Conservation (phyloP, 495 filamentous ascomycete genomes). For the Beverwykella pulmonaria region DNA sequence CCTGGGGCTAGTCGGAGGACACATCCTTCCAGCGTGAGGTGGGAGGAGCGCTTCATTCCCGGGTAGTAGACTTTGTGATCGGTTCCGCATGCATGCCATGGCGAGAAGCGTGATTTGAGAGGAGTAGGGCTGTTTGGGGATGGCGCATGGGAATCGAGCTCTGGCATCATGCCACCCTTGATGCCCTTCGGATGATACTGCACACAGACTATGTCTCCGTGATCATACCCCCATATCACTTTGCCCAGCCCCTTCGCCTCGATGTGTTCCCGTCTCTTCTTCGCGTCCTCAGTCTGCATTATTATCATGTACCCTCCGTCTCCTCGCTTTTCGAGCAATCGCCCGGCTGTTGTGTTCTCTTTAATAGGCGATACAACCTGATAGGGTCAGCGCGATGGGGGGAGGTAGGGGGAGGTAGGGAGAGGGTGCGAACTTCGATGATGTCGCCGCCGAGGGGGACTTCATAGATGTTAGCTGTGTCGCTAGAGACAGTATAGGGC, state of each 20-base stretch:
- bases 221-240: slow-evolving; percentile 36
- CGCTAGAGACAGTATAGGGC: neutral
- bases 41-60: slow-evolving; percentile 33
- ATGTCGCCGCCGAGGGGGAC: slow-evolving; percentile 41
- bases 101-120: slow-evolving; percentile 38
- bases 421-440: slow-evolving; percentile 35
- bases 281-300: slow-evolving; percentile 42
- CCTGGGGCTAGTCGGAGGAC: slow-evolving; percentile 35
- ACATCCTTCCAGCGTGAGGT: slow-evolving; percentile 37
- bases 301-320: slow-evolving; percentile 47
- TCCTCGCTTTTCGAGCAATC: slow-evolving; percentile 38
- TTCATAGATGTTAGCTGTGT: slow-evolving; percentile 1
- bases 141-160: slow-evolving; percentile 40
- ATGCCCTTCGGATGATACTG: slow-evolving; percentile 45
- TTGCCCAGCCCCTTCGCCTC: slow-evolving; percentile 33
- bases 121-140: slow-evolving; percentile 33
- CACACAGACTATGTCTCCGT: slow-evolving; percentile 29
- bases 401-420: neutral
- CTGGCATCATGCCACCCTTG: slow-evolving; percentile 42
- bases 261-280: slow-evolving; percentile 31
- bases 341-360: slow-evolving; percentile 35
- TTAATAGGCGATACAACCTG: slow-evolving; percentile 30
- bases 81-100: slow-evolving; percentile 42
- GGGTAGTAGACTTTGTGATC: slow-evolving; percentile 31
- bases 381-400: neutral